These are phyloP conservation scores for Aspergillus sojae DNA, from an alignment of 2,329 filamentous ascomycete genomes.

Conservation along the genomic window DNA sequence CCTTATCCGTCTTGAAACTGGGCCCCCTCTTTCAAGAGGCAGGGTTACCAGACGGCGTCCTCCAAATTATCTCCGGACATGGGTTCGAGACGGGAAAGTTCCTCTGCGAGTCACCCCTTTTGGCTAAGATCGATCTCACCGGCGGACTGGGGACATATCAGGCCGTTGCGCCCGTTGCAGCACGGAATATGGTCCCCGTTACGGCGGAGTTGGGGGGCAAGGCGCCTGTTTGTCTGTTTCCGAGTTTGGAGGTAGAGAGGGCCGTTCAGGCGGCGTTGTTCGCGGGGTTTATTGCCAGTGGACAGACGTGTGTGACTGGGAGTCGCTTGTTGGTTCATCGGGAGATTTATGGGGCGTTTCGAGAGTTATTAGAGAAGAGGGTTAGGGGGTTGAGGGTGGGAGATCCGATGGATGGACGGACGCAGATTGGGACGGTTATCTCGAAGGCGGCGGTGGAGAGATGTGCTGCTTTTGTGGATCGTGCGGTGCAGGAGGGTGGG, in stretches of 20 bases:
- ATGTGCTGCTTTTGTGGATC: constrained; percentile 33
- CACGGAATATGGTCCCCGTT: constrained; percentile 36
- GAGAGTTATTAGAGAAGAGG: constrained; percentile 47
- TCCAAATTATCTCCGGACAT: constrained; percentile 55
- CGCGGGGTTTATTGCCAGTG: constrained; percentile 55
- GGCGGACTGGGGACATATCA: constrained; percentile 36
- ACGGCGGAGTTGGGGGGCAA: constrained; percentile 43
- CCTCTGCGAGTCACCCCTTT: constrained; percentile 31
- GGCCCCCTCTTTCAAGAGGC: constrained; percentile 45
- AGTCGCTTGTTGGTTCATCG: constrained; percentile 57
- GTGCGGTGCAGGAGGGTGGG: constrained; percentile 44
- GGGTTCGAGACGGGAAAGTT: constrained; percentile 50
- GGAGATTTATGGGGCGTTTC: constrained; percentile 45
- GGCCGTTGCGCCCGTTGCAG: constrained; percentile 35
- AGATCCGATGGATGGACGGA: constrained; percentile 57
- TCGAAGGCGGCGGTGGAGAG: constrained; percentile 48
- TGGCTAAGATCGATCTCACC: constrained; percentile 40
- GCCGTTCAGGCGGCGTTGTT: constrained; percentile 40
- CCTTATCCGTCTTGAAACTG: constrained; percentile 45
- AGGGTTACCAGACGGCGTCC: constrained; percentile 46
- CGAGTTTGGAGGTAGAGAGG: constrained; percentile 34
- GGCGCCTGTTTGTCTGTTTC: constrained; percentile 39
- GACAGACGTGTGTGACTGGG: constrained; percentile 60
- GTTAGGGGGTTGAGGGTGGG: constrained; percentile 60
- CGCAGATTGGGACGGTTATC: constrained; percentile 67